A percentile compares a stretch with the other conserved stretches of the same genome.
Conservation (phyloP, 2,329 filamentous ascomycete species). For the Paramyrothecium roridum region DNA sequence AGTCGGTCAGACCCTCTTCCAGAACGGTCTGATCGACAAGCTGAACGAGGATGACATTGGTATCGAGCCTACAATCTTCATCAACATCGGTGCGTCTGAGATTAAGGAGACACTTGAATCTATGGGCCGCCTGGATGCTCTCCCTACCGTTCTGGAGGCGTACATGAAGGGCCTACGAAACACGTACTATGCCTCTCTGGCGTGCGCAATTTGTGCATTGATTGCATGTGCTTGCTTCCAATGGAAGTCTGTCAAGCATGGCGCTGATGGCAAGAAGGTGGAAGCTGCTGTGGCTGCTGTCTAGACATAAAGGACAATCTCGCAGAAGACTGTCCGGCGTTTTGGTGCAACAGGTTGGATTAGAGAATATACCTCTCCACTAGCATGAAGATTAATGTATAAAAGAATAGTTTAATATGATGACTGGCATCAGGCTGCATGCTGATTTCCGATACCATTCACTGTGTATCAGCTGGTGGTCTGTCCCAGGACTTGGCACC, state of each 20-base stretch:
- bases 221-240: constrained; percentile 38
- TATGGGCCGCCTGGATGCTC: constrained; percentile 36
- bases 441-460: background rate
- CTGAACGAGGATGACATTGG: constrained; percentile 41
- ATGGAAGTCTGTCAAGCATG: constrained; percentile 54
- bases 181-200: constrained; percentile 50
- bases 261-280: constrained; percentile 21
- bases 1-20: constrained; percentile 65
- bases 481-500: constrained; percentile 30
- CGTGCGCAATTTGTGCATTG: constrained; percentile 43
- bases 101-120: constrained; percentile 39
- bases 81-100: constrained; percentile 51
- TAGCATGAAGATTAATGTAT: constrained; percentile 2
- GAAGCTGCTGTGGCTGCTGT: constrained; percentile 18
- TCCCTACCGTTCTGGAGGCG: constrained; percentile 40
- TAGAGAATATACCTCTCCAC: constrained; percentile 2
- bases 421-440: background rate
- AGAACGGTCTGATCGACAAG: constrained; percentile 56
- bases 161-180: constrained; percentile 48
- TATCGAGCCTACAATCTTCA: constrained; percentile 45
- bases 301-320: background rate
- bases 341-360: background rate
- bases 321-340: background rate
- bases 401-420: background rate
- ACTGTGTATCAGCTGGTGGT: constrained; percentile 39